A percentile compares a stretch with the other conserved stretches of the same genome.
phyloP scores from a whole-genome alignment of 2,329 filamentous ascomycete species.

The Thielaviopsis euricoi region DNA sequence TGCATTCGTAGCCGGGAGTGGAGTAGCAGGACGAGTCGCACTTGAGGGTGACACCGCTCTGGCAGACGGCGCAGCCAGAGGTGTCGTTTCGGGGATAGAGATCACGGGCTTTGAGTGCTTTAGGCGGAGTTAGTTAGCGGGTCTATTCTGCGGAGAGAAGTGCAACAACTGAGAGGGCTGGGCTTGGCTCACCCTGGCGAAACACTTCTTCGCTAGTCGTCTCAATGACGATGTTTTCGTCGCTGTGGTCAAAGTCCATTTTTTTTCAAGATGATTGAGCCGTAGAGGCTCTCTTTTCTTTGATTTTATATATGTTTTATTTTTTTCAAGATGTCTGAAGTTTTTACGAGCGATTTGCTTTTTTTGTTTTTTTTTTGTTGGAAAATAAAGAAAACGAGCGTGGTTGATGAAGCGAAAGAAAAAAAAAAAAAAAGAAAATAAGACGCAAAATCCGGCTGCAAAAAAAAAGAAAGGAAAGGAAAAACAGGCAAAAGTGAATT shows the following conservation, averaged over 20 bases:
- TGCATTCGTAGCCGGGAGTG: constrained; percentile 11
- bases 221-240: constrained; percentile 12
- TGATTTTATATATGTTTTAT: not conserved
- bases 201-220: constrained; percentile 12
- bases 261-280: not conserved
- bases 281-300: not conserved
- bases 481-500: constrained; percentile 16
- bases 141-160: no score
- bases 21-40: constrained; percentile 13
- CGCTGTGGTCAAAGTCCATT: constrained; percentile 6
- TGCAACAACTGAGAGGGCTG: no score
- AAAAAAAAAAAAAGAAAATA: not conserved
- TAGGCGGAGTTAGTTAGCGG: not conserved
- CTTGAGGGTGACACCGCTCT: constrained; percentile 10
- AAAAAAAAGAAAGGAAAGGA: constrained; percentile 16
- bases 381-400: not conserved
- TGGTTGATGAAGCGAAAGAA: not conserved
- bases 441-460: not conserved
- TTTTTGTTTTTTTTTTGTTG: no score
- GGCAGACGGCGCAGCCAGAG: constrained; percentile 12
- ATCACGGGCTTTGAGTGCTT: constrained; percentile 13
- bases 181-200: constrained; percentile 12
- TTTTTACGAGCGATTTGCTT: not conserved
- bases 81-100: constrained; percentile 12
- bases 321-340: not conserved